Evolutionary conservation across 139 green algal genomes (phyloP).

Genomic region (Chlorella sorokiniana): DNA sequence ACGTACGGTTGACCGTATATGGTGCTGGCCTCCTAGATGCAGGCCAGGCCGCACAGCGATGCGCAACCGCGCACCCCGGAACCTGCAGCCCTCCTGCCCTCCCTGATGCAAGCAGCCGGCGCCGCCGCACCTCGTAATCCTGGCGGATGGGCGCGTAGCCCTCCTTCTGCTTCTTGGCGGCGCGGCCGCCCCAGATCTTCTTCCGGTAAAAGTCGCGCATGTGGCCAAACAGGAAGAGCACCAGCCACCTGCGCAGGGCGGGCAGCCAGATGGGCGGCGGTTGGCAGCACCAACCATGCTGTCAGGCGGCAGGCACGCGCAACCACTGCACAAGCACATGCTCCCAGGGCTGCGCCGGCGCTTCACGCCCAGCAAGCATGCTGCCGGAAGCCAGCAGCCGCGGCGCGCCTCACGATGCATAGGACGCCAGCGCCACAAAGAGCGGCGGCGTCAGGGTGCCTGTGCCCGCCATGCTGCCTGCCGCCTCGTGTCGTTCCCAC

Average conservation of each 20-base stretch:
- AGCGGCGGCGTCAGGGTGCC: slow-evolving; percentile 44
- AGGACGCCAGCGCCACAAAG: slow-evolving; percentile 37
- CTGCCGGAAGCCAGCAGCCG: background rate
- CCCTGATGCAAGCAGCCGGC: too few species aligned
- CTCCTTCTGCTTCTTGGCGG: slow-evolving; percentile 37
- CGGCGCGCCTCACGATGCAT: slow-evolving; percentile 25
- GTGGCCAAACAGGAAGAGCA: slow-evolving; percentile 82
- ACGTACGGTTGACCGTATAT: background rate
- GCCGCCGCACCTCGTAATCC: slow-evolving; percentile 66
- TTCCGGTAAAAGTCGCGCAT: slow-evolving; percentile 79
- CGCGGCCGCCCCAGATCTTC: background rate
- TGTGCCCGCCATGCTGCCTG: slow-evolving; percentile 42
- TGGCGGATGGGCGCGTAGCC: slow-evolving; percentile 90
- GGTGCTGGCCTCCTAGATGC: too few species aligned
- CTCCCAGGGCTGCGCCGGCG: too few species aligned
- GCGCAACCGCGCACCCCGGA: too few species aligned
- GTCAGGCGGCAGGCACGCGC: too few species aligned
- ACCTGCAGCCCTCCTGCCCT: too few species aligned
- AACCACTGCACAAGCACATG: too few species aligned
- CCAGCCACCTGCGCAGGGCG: slow-evolving; percentile 53
- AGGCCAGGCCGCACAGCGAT: too few species aligned
- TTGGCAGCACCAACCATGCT: too few species aligned
- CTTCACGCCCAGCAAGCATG: too few species aligned
- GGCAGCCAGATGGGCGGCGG: background rate
- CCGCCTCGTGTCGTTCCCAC: background rate